Evolutionary conservation across 768 basidiomycete genomes (phyloP).

Genomic region (Hysterangium stoloniferum): DNA sequence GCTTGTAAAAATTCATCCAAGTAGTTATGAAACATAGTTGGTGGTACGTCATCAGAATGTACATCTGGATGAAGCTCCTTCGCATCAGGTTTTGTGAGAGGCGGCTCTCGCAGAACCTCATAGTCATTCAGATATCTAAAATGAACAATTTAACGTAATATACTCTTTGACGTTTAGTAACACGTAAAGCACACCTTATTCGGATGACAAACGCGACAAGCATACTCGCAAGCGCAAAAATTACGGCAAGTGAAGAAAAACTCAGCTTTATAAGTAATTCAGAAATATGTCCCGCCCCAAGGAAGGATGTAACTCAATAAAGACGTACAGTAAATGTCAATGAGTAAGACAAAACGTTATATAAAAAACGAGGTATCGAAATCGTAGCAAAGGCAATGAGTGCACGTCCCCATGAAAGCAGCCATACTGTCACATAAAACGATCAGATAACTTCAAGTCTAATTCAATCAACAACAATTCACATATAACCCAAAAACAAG

Average conservation of each 20-base stretch:
- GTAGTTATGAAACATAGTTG: conserved; percentile 87
- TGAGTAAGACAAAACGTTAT: conserved; percentile 74
- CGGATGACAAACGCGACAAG: conserved; percentile 81
- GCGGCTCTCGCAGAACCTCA: conserved; percentile 70
- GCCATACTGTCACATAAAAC: conserved; percentile 52
- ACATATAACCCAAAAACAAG: conserved; percentile 77
- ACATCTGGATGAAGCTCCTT: conserved; percentile 90
- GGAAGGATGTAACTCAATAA: conserved; percentile 2
- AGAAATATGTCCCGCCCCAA: not conserved
- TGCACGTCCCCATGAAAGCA: conserved; percentile 68
- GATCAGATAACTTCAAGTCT: conserved; percentile 13
- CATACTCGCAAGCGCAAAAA: conserved; percentile 60
- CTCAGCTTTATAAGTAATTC: conserved; percentile 50
- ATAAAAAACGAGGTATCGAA: conserved; percentile 71
- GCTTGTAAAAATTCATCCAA: conserved; percentile 96
- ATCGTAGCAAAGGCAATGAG: conserved; percentile 78
- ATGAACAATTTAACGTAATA: conserved; percentile 25
- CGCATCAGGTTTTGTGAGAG: conserved; percentile 73
- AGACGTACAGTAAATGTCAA: conserved; percentile 74
- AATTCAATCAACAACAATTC: conserved; percentile 29
- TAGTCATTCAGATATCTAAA: conserved; percentile 73
- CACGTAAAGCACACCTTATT: conserved; percentile 18
- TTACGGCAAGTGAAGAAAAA: conserved; percentile 82
- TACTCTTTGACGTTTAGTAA: conserved; percentile 30
- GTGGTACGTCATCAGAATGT: conserved; percentile 56